Evolutionary conservation across 2,329 filamentous ascomycete species (phyloP).

Genomic region (Coniochaeta prunicola): DNA sequence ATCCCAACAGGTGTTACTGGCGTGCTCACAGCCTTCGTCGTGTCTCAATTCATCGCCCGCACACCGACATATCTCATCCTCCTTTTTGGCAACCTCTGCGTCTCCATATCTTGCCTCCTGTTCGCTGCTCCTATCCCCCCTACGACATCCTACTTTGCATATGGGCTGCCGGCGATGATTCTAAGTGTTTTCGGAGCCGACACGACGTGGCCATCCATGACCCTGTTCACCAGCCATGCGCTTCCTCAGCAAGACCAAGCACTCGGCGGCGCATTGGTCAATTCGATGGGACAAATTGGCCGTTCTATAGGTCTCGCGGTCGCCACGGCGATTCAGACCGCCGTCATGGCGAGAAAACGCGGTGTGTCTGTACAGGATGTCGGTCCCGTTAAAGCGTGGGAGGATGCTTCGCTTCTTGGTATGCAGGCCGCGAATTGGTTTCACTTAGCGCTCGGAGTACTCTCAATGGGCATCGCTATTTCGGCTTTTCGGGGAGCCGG

Average conservation of each 20-base stretch:
- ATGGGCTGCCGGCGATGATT: constrained; percentile 58
- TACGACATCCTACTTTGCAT: constrained; percentile 58
- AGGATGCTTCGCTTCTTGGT: constrained; percentile 37
- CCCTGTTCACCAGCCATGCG: constrained; percentile 57
- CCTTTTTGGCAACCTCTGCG: constrained; percentile 46
- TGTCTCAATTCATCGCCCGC: constrained; percentile 48
- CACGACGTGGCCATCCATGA: constrained; percentile 57
- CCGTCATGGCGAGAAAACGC: constrained; percentile 45
- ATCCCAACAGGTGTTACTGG: constrained; percentile 58
- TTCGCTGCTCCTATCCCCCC: constrained; percentile 58
- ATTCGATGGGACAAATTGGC: constrained; percentile 58
- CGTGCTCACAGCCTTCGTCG: constrained; percentile 46
- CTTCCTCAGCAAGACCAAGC: constrained; percentile 59
- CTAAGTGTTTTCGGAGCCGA: constrained; percentile 60
- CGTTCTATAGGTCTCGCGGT: constrained; percentile 59
- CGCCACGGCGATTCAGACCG: constrained; percentile 56
- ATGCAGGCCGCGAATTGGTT: constrained; percentile 45
- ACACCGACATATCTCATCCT: constrained; percentile 52
- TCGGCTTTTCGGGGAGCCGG: constrained; percentile 44
- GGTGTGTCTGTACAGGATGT: constrained; percentile 34
- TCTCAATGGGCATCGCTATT: constrained; percentile 34
- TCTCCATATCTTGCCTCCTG: constrained; percentile 49
- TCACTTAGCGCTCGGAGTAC: constrained; percentile 39
- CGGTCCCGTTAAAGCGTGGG: constrained; percentile 33
- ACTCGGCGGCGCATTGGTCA: constrained; percentile 60